phyloP scores from a whole-genome alignment of 1,284 basidiomycete genomes.

The Amylostereum areolatum region DNA sequence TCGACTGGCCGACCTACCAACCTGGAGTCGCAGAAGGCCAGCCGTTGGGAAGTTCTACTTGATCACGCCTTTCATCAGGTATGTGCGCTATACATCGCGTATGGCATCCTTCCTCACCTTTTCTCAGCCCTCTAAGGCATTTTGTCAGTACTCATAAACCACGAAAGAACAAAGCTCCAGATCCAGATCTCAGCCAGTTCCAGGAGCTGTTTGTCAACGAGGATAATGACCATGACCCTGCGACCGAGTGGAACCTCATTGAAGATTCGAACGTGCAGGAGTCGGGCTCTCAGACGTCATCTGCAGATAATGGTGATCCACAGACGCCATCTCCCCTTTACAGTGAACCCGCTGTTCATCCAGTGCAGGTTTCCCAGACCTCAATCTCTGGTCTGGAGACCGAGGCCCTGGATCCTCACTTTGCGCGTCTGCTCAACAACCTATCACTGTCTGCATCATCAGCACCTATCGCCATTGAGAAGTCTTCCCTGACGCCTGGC shows the following conservation, averaged over 20 bases:
- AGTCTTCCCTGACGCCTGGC: too few species aligned
- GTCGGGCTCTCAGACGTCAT: conserved; percentile 62
- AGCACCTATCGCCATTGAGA: too few species aligned
- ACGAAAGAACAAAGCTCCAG: too few species aligned
- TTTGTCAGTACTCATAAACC: conserved; percentile 39
- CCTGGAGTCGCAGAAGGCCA: conserved; percentile 82
- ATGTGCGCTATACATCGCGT: too few species aligned
- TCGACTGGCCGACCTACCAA: conserved; percentile 82
- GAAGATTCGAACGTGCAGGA: conserved; percentile 41
- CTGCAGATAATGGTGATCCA: conserved; percentile 52
- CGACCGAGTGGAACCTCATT: too few species aligned
- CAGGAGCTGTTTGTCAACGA: conserved; percentile 14
- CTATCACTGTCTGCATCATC: conserved; percentile 55
- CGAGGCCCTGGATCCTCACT: conserved; percentile 52
- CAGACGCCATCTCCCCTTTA: conserved; percentile 60
- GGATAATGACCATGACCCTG: conserved; percentile 13
- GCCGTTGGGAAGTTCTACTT: conserved; percentile 86
- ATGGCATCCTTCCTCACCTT: conserved; percentile 12
- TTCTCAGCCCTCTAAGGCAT: conserved; percentile 52
- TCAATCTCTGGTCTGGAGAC: conserved; percentile 7
- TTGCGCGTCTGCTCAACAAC: conserved; percentile 59
- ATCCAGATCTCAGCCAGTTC: too few species aligned
- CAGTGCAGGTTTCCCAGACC: conserved; percentile 15
- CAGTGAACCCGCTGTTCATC: conserved; percentile 30
- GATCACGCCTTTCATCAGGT: conserved; percentile 93